Conservation (phyloP, 768 basidiomycete genomes). For the Boletus sp. region DNA sequence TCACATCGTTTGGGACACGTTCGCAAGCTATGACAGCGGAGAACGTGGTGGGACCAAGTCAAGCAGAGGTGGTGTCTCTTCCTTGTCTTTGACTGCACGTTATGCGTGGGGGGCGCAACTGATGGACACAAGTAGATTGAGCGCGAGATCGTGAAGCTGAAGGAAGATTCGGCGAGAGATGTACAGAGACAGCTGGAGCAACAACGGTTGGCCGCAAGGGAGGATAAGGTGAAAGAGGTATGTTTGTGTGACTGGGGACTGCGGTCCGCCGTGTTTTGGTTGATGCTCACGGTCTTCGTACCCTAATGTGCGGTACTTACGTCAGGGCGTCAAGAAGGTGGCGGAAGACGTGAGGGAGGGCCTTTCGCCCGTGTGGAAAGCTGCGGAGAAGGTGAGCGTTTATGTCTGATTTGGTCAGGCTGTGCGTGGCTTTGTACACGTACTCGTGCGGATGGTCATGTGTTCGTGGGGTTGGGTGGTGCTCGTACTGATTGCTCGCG, state of each 20-base stretch:
- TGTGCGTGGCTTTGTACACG: no score
- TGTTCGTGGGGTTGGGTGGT: neutral
- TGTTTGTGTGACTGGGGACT: neutral
- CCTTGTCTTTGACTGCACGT: neutral
- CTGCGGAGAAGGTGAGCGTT: constrained; percentile 12
- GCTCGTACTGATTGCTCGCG: neutral
- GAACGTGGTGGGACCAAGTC: neutral
- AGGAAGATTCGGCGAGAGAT: constrained; percentile 20
- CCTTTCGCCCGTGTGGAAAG: constrained; percentile 1
- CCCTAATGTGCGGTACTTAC: neutral
- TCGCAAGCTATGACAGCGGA: neutral
- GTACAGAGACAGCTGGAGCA: constrained; percentile 20
- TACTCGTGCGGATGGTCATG: neutral
- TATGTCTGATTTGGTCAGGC: neutral
- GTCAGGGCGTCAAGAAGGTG: constrained; percentile 1
- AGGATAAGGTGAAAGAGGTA: constrained; percentile 10
- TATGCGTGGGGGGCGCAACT: neutral
- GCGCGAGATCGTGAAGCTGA: constrained; percentile 19
- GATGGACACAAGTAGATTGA: constrained; percentile 17
- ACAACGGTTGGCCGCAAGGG: constrained; percentile 11
- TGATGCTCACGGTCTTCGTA: neutral
- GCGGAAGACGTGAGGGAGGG: constrained; percentile 1
- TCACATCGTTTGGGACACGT: neutral
- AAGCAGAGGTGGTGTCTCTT: constrained; percentile 14
- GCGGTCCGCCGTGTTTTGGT: neutral